These are phyloP conservation scores for Pleurotus giganteus DNA, from an alignment of 768 basidiomycete species.

Conservation along the genomic window DNA sequence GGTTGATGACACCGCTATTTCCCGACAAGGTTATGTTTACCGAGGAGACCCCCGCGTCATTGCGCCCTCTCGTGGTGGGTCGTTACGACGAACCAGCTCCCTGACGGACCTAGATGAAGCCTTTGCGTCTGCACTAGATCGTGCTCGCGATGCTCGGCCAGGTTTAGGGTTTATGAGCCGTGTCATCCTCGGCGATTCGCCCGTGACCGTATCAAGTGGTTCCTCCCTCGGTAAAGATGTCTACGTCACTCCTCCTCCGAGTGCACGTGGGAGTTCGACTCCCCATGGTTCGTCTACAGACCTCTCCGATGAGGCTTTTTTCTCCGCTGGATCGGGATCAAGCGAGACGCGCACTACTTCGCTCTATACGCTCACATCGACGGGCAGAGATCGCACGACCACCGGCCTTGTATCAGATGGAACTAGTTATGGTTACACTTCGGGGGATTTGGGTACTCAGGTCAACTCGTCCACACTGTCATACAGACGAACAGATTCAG, in stretches of 20 bases:
- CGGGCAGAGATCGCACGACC: constrained; percentile 21
- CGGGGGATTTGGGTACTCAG: constrained; percentile 38
- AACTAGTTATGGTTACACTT: constrained; percentile 28
- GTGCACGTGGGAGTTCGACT: constrained; percentile 23
- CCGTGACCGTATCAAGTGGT: constrained; percentile 73
- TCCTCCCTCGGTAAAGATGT: constrained; percentile 44
- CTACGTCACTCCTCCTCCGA: constrained; percentile 43
- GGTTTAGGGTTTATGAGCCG: constrained; percentile 32
- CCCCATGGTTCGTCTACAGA: constrained; percentile 12
- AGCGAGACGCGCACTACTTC: constrained; percentile 31
- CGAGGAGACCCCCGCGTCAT: constrained; percentile 75
- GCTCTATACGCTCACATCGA: constrained; percentile 33
- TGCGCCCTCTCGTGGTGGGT: constrained; percentile 50
- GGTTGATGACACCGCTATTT: constrained; percentile 71
- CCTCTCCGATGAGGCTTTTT: constrained; percentile 38
- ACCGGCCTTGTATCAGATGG: constrained; percentile 25
- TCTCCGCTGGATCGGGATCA: constrained; percentile 34
- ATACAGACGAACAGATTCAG: constrained; percentile 48
- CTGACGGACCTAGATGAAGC: constrained; percentile 68
- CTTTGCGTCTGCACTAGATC: constrained; percentile 50
- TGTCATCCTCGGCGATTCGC: constrained; percentile 48
- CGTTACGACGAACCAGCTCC: constrained; percentile 60
- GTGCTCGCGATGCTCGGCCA: constrained; percentile 38
- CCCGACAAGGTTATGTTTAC: constrained; percentile 64
- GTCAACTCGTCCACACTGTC: constrained; percentile 50